phyloP scores from a whole-genome alignment of 441 rosid genomes.

The Mallotus japonicus region DNA sequence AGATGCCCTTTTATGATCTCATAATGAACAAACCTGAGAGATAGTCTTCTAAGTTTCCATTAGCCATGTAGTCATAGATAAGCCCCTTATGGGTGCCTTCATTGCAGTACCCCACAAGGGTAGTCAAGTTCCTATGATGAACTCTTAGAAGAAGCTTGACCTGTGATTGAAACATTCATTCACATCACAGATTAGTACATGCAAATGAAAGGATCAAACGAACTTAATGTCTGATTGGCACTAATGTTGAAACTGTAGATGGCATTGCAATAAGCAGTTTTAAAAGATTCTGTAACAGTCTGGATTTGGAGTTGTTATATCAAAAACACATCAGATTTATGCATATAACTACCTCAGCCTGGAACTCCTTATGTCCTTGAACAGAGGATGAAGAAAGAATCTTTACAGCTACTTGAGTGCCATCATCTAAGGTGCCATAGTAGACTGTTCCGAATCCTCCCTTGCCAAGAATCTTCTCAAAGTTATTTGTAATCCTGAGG shows the following conservation, averaged over 20 bases:
- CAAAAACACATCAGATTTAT: no score
- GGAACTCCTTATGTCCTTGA: slow-evolving; percentile 38
- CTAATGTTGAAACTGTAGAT: no score
- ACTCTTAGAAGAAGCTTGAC: slow-evolving; percentile 48
- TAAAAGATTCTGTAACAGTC: no score
- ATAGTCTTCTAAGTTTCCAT: slow-evolving; percentile 44
- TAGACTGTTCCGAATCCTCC: slow-evolving; percentile 41
- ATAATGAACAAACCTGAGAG: slow-evolving; percentile 38
- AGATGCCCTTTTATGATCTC: not conserved
- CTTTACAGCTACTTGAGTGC: slow-evolving; percentile 38
- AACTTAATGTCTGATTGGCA: not conserved
- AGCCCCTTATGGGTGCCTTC: slow-evolving; percentile 44
- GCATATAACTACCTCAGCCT: slow-evolving; percentile 20
- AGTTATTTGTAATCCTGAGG: slow-evolving; percentile 33
- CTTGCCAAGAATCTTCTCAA: slow-evolving; percentile 29
- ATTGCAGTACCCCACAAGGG: slow-evolving; percentile 51
- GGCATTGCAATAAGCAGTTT: not conserved
- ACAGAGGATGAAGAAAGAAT: slow-evolving; percentile 32
- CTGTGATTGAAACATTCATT: slow-evolving; percentile 21
- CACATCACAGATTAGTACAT: not conserved
- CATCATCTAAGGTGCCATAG: slow-evolving; percentile 33
- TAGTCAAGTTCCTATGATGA: slow-evolving; percentile 55
- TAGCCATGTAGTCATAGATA: slow-evolving; percentile 54
- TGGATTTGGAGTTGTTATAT: no score
- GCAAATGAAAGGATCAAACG: not conserved